phyloP scores from a whole-genome alignment of 495 filamentous ascomycete species.

The Daldinia childiae region DNA sequence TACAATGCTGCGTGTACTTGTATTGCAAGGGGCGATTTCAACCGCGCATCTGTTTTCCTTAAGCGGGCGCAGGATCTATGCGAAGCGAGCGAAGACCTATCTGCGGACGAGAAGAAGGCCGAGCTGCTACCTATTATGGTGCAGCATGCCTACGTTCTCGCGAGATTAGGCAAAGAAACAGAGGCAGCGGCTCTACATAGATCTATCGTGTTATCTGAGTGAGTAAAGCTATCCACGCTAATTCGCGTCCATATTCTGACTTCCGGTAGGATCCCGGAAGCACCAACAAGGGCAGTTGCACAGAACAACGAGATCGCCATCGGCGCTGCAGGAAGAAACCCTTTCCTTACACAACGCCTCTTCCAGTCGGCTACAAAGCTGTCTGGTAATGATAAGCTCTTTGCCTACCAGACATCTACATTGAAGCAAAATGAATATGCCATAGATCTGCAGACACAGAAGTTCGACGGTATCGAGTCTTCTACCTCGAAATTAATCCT shows the following conservation, averaged over 20 bases:
- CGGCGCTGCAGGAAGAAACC: constrained; percentile 69
- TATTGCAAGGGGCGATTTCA: constrained; percentile 81
- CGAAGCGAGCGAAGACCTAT: constrained; percentile 81
- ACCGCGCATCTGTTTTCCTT: constrained; percentile 78
- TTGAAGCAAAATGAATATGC: constrained; percentile 74
- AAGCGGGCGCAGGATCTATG: constrained; percentile 89
- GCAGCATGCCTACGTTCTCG: constrained; percentile 84
- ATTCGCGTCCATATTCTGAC: constrained; percentile 33
- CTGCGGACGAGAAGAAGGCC: constrained; percentile 80
- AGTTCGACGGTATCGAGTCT: constrained; percentile 75
- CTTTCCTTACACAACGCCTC: constrained; percentile 77
- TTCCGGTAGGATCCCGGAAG: constrained; percentile 72
- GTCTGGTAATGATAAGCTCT: constrained; percentile 74
- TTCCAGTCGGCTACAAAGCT: constrained; percentile 66
- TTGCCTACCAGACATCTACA: constrained; percentile 77
- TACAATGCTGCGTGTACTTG: constrained; percentile 92
- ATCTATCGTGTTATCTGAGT: constrained; percentile 62
- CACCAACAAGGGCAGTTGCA: constrained; percentile 78
- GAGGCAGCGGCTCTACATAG: constrained; percentile 75
- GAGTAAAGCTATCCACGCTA: constrained; percentile 22
- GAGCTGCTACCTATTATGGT: constrained; percentile 87
- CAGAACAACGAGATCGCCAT: constrained; percentile 78
- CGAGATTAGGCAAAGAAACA: constrained; percentile 73
- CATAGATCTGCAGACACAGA: constrained; percentile 79
- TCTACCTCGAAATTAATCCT: constrained; percentile 69